Conservation (phyloP, 495 filamentous ascomycete genomes). For the Polyplosphaeria fusca region DNA sequence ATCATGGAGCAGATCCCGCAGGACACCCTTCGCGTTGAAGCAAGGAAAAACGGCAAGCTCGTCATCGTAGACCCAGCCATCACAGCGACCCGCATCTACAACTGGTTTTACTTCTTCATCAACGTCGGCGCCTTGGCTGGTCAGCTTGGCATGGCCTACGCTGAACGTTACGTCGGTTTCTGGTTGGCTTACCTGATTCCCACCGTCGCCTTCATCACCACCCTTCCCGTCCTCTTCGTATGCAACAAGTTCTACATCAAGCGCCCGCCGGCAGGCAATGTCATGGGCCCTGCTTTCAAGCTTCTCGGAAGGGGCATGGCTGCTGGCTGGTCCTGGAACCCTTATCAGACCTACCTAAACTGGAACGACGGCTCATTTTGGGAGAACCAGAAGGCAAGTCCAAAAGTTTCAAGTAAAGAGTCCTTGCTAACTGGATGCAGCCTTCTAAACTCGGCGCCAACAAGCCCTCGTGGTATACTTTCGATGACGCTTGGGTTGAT, state of each 20-base stretch:
- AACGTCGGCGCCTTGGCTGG: constrained; percentile 62
- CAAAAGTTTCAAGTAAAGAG: neutral
- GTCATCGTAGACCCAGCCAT: constrained; percentile 68
- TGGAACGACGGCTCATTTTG: constrained; percentile 30
- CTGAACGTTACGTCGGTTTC: constrained; percentile 73
- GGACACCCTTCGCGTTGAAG: constrained; percentile 36
- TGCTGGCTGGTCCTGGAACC: constrained; percentile 16
- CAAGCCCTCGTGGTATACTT: constrained; percentile 19
- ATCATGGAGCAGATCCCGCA: constrained; percentile 56
- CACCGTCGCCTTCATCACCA: constrained; percentile 23
- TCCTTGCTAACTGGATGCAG: neutral
- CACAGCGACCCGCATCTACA: constrained; percentile 59
- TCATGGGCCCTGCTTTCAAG: constrained; percentile 26
- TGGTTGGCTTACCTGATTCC: constrained; percentile 62
- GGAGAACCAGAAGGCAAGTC: constrained; percentile 24
- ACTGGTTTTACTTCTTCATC: constrained; percentile 68
- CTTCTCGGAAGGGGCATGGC: constrained; percentile 13
- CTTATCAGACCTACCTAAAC: constrained; percentile 14
- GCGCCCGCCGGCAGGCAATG: constrained; percentile 20
- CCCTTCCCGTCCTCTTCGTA: constrained; percentile 22
- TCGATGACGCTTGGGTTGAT: constrained; percentile 41
- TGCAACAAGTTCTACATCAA: constrained; percentile 25
- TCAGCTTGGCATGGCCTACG: constrained; percentile 58
- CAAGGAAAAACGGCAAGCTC: constrained; percentile 38
- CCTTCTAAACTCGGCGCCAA: constrained; percentile 14